Evolutionary conservation across 495 filamentous ascomycete genomes (phyloP).

Genomic region (Penicillium chermesinum): DNA sequence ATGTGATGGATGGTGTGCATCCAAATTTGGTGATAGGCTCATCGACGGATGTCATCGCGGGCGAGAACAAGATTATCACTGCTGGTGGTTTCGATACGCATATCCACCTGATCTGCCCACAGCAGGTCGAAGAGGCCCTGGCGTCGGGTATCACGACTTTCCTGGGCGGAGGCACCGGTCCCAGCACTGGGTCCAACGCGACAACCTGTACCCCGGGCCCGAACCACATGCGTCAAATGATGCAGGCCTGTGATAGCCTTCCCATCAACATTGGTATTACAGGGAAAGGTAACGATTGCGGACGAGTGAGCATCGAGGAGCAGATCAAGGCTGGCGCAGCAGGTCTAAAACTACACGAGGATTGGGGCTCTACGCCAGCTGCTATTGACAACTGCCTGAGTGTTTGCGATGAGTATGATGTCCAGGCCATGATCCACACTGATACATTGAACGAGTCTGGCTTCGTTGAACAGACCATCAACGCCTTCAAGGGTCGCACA

Average conservation of each 20-base stretch:
- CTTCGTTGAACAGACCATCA: conserved; percentile 90
- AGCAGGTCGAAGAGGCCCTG: conserved; percentile 83
- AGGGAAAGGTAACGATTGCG: conserved; percentile 90
- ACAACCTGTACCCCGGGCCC: conserved; percentile 92
- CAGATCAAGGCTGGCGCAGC: conserved; percentile 81
- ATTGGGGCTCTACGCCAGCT: conserved; percentile 91
- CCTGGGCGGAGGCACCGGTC: conserved; percentile 91
- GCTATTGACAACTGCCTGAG: conserved; percentile 87
- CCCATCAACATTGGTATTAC: conserved; percentile 93
- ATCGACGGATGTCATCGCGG: conserved; percentile 94
- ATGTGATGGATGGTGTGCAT: conserved; percentile 89
- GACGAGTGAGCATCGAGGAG: conserved; percentile 64
- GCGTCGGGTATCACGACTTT: conserved; percentile 88
- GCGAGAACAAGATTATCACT: conserved; percentile 88
- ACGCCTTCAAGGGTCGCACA: conserved; percentile 79
- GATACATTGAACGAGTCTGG: conserved; percentile 97
- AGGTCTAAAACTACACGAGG: conserved; percentile 94
- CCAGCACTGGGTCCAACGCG: conserved; percentile 88
- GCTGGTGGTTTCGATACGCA: conserved; percentile 90
- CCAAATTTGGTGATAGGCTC: conserved; percentile 76
- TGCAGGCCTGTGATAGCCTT: conserved; percentile 81
- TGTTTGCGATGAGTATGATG: conserved; percentile 85
- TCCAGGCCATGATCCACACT: conserved; percentile 95
- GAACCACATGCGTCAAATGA: conserved; percentile 84
- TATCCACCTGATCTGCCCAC: conserved; percentile 95